These are phyloP conservation scores for Ophiostoma ulmi DNA, from an alignment of 2,329 filamentous ascomycete species.

Conservation along the genomic window DNA sequence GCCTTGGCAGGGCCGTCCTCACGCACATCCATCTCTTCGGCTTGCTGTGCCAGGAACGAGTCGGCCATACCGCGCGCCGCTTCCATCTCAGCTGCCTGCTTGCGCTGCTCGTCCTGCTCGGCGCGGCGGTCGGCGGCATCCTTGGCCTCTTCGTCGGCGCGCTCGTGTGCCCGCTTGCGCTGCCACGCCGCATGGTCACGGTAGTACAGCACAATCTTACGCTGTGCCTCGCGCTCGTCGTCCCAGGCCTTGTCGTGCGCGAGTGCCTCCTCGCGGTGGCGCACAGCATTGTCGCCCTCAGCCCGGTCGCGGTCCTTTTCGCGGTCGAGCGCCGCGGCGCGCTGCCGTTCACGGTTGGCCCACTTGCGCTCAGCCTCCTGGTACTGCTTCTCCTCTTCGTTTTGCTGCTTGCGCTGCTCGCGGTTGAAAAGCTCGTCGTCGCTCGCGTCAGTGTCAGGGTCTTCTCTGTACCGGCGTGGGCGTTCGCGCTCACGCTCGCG, in stretches of 20 bases:
- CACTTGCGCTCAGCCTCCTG: constrained; percentile 83
- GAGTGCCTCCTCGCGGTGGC: constrained; percentile 65
- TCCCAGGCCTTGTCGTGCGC: constrained; percentile 67
- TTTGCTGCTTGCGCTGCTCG: constrained; percentile 62
- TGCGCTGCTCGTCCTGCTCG: constrained; percentile 69
- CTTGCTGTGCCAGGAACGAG: constrained; percentile 81
- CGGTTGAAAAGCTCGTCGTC: constrained; percentile 79
- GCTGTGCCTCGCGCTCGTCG: constrained; percentile 73
- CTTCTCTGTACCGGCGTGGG: constrained; percentile 33
- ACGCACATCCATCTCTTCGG: constrained; percentile 58
- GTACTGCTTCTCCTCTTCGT: constrained; percentile 75
- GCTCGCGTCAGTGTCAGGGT: constrained; percentile 80
- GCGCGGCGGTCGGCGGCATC: constrained; percentile 78
- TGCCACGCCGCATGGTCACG: constrained; percentile 79
- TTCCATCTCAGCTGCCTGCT: constrained; percentile 66
- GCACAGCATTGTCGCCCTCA: constrained; percentile 61
- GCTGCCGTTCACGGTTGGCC: constrained; percentile 80
- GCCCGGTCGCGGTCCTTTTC: constrained; percentile 76
- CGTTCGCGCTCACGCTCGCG: constrained; percentile 8
- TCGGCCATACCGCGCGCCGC: constrained; percentile 80
- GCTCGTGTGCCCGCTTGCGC: constrained; percentile 69
- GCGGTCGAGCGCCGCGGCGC: constrained; percentile 77
- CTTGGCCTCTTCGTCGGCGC: constrained; percentile 65
- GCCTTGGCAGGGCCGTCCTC: background rate
- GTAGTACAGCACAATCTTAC: constrained; percentile 77